Evolutionary conservation across 2,329 filamentous ascomycete species (phyloP).

Genomic region (Diplodia seriata): DNA sequence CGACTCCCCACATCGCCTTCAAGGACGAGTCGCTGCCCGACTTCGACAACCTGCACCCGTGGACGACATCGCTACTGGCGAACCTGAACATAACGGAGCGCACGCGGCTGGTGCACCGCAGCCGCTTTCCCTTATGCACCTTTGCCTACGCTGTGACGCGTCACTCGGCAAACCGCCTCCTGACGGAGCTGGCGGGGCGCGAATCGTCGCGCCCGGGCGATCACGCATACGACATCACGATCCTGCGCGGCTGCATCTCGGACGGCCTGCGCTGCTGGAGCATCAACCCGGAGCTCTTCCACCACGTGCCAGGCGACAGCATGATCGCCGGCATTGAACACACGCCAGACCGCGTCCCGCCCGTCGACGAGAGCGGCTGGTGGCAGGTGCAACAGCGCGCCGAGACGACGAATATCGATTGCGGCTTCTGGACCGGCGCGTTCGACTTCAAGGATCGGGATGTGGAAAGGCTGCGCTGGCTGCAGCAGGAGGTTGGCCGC

Average conservation of each 20-base stretch:
- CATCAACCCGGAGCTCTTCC: constrained; percentile 54
- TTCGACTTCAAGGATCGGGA: constrained; percentile 47
- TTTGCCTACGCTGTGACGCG: constrained; percentile 55
- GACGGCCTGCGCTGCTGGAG: constrained; percentile 52
- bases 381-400: constrained; percentile 43
- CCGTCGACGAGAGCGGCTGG: constrained; percentile 46
- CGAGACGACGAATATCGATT: constrained; percentile 49
- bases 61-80: constrained; percentile 48
- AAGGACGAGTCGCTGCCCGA: constrained; percentile 48
- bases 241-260: constrained; percentile 49
- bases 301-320: constrained; percentile 51
- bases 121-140: constrained; percentile 53
- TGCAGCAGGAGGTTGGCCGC: constrained; percentile 48
- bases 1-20: constrained; percentile 46
- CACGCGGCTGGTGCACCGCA: constrained; percentile 50
- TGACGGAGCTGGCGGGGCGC: constrained; percentile 46
- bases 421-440: constrained; percentile 50
- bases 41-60: constrained; percentile 48
- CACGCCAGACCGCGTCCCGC: constrained; percentile 41
- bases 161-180: constrained; percentile 47
- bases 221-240: constrained; percentile 52
- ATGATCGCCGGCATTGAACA: constrained; percentile 48
- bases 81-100: constrained; percentile 47
- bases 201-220: constrained; percentile 35
- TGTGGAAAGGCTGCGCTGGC: constrained; percentile 41